Evolutionary conservation across 2,329 filamentous ascomycete species (phyloP), one percentile per base, ranked within the genome.

Genomic region (Arthrobotrys sphaeroides): DNA sequence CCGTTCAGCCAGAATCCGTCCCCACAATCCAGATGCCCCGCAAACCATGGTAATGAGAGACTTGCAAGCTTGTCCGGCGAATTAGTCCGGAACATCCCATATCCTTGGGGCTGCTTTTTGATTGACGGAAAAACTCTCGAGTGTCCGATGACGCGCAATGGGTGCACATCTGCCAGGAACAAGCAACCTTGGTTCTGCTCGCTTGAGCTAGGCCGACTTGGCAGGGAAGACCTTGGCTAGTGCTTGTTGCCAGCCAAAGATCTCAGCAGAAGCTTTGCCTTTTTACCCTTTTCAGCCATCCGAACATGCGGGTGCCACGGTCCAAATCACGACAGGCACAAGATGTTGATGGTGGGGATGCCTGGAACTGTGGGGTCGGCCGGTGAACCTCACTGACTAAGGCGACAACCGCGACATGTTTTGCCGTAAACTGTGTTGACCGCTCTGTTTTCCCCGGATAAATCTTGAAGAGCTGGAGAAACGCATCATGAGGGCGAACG

Each of bases 351-450:
- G 33, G 36, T 49, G 22, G 26, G 16, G 53, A 31, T 36, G 20
- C 24, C 16, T 67, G 69, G 31, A 57, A 61, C 24, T 73, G 69
- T 61, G 69, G 69, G 64, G 62, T 55, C 36, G 13, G 26, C 49
- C n/a, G 24, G 22, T n/a, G 16, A 28, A 36, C 24, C 28, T 33
- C 31, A 13, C 38, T 40, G 60, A 31, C 51, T 4, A 26, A 66
- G 51, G 70, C 55, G 42, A 28, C 26, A 31, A 74, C 57, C 62
- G 62, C 69, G 36, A 20, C 43, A 68, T 62, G 70, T 74, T 74
- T 74, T 55, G 70, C 70, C 70, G 70, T 74, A 33, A 68, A 74
- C 36, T 74, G 70, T 74, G 70, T 74, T 74, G 70, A 24, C 68
- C 62, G 9, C 40, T 28, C 13, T 22, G 43, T 18, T 45, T 40